Base-by-base conservation (phyloP, 1,284 basidiomycete species). In the Heterobasidion annosum region DNA sequence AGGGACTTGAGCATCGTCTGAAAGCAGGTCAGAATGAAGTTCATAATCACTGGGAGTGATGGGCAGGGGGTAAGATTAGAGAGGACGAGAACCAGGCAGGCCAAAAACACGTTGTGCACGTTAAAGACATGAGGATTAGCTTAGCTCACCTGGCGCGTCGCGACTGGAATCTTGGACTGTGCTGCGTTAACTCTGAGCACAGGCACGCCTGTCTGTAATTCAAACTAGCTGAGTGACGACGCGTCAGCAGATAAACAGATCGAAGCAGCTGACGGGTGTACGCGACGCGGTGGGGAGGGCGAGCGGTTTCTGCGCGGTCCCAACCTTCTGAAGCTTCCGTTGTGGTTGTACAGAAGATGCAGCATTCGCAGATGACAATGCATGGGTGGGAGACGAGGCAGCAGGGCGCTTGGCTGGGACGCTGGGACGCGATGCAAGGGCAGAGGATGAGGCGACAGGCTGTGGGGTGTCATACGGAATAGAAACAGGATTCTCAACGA, bases 1-100 rank as follows among this genome's bases (percentile, higher is more conserved):
- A 91, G 67, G 1, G 71, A 78, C 67, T 85, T 86, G 59, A 91
- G 71, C 83, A 88, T 82, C 2, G 80, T 74, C 85, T 88, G 65
- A 55, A 51, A 53, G 48, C 48, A 54, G 13, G 44, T 15, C 25
- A 32, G 19, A 33, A 53, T 34, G 42, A 54, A 25, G 37, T 34
- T 34, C 40, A 48, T 54, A 45, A 52, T 48, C 32, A 51, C 50
- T 32, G 2, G 37, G 53, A 10, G 40, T 45, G 34, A 44, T 32
- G 34, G 44, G 18, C 34, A 13, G 8, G 3, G 54, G 57, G 61
- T 65, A 34, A 15, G 48, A 19, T 32, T 45, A 15, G 16, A 32
- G 43, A 34, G 34, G 45, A 25, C 34, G 13, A 25, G 8, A 47
- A 37, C 34, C 12, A 44, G 42, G 46, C 56, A 48, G 52, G 51